phyloP scores from a whole-genome alignment of 1,284 basidiomycete genomes.

The Cutaneotrichosporon sp. region DNA sequence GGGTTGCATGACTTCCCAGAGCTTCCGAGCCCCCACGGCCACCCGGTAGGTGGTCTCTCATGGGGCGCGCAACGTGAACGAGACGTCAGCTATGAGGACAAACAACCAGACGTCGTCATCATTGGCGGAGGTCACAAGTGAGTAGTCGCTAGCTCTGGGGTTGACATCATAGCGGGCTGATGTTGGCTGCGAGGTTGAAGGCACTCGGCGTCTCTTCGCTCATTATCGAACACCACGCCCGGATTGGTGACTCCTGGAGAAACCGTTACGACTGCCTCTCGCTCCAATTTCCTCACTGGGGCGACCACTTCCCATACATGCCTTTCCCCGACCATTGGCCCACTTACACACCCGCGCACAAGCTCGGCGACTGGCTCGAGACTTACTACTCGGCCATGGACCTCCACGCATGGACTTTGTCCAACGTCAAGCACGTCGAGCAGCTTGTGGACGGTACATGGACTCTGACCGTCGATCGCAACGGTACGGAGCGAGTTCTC shows the following conservation, averaged over 20 bases:
- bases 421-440: constrained; percentile 54
- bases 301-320: constrained; percentile 55
- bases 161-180: no score
- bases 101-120: constrained; percentile 56
- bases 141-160: constrained; percentile 28
- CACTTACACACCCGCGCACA: constrained; percentile 60
- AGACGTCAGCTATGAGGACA: constrained; percentile 25
- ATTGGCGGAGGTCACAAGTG: constrained; percentile 55
- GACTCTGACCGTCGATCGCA: constrained; percentile 57
- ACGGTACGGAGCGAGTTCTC: constrained; percentile 55
- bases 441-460: constrained; percentile 57
- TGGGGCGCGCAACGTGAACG: constrained; percentile 26
- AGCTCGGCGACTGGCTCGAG: constrained; percentile 43
- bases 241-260: constrained; percentile 54
- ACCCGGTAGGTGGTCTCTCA: constrained; percentile 26
- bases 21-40: constrained; percentile 28
- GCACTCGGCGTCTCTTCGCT: constrained; percentile 50
- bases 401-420: constrained; percentile 50
- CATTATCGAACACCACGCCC: constrained; percentile 49
- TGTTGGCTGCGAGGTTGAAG: constrained; percentile 50
- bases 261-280: constrained; percentile 61
- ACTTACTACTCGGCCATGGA: constrained; percentile 43
- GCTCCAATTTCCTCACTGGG: constrained; percentile 63
- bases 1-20: constrained; percentile 57
- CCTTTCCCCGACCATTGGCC: constrained; percentile 61